These are phyloP conservation scores for Cyclocybe cylindracea DNA, from an alignment of 768 basidiomycete species.

Conservation along the genomic window DNA sequence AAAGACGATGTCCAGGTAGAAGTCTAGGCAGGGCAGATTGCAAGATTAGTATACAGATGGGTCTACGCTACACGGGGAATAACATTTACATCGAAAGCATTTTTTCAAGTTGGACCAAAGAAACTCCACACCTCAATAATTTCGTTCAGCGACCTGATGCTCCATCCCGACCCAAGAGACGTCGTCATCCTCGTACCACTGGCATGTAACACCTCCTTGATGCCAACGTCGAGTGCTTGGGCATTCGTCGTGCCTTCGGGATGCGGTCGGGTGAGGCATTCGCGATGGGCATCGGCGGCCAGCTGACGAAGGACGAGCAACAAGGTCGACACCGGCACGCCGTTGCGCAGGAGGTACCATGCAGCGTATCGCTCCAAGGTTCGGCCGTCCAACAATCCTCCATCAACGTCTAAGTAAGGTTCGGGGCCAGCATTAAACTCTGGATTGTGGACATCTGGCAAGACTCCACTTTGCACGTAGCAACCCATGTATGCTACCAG, in stretches of 20 bases:
- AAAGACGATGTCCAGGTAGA: no score
- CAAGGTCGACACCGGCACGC: conserved; percentile 71
- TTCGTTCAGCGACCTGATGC: conserved; percentile 67
- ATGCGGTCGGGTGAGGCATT: conserved; percentile 48
- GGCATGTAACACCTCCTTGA: conserved; percentile 84
- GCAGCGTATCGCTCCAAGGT: conserved; percentile 44
- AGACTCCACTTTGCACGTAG: conserved; percentile 57
- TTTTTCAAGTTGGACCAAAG: no score
- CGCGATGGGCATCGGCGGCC: conserved; percentile 60
- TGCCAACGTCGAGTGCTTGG: conserved; percentile 44
- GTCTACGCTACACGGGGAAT: no score
- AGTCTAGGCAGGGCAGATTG: no score
- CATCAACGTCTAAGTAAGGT: conserved; percentile 5
- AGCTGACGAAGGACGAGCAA: conserved; percentile 61
- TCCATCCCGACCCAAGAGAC: conserved; percentile 71
- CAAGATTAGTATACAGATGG: no score
- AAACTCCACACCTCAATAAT: conserved; percentile 58
- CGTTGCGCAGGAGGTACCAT: conserved; percentile 73
- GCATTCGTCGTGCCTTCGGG: conserved; percentile 53
- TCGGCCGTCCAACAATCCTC: conserved; percentile 13
- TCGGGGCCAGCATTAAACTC: not conserved
- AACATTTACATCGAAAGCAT: no score
- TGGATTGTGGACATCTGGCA: conserved; percentile 23
- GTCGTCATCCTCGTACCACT: conserved; percentile 83
- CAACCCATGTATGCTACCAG: conserved; percentile 47